A percentile compares a stretch with the other conserved stretches of the same genome.
Evolutionary conservation across 345 rosid genomes (phyloP).

Genomic region (Linum trigynum): DNA sequence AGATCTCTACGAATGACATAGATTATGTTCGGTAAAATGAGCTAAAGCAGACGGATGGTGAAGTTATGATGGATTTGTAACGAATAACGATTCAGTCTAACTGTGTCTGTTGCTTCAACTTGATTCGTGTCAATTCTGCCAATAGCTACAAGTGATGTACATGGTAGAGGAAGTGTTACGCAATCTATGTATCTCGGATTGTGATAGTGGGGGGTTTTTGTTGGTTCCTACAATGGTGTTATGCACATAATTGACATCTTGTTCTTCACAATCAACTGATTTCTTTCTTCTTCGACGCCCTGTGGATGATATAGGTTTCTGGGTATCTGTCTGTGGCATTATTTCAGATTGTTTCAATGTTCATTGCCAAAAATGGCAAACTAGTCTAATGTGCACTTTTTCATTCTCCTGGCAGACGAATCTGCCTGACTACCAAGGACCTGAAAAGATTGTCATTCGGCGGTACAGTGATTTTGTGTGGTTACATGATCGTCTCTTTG

Average conservation of each 20-base stretch:
- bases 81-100: too few species aligned
- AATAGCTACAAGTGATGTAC: too few species aligned
- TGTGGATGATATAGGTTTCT: neutral
- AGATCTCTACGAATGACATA: neutral
- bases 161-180: too few species aligned
- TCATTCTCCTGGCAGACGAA: conserved; percentile 49
- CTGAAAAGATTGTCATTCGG: conserved; percentile 93
- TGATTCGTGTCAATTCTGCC: too few species aligned
- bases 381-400: neutral
- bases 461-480: conserved; percentile 94
- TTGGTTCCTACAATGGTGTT: neutral
- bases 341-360: neutral
- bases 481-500: conserved; percentile 83
- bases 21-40: neutral
- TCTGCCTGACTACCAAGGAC: conserved; percentile 75
- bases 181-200: neutral
- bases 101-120: too few species aligned
- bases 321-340: neutral
- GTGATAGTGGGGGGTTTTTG: neutral
- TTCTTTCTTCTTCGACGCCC: neutral
- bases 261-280: neutral
- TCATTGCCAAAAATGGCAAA: neutral
- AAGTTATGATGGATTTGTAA: neutral
- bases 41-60: neutral
- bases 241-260: neutral